Percentiles rank a stretch among this genome's conserved stretches.
phyloP scores from a whole-genome alignment of 192 early-diverging fungal species.

The Kappamyces sp. region DNA sequence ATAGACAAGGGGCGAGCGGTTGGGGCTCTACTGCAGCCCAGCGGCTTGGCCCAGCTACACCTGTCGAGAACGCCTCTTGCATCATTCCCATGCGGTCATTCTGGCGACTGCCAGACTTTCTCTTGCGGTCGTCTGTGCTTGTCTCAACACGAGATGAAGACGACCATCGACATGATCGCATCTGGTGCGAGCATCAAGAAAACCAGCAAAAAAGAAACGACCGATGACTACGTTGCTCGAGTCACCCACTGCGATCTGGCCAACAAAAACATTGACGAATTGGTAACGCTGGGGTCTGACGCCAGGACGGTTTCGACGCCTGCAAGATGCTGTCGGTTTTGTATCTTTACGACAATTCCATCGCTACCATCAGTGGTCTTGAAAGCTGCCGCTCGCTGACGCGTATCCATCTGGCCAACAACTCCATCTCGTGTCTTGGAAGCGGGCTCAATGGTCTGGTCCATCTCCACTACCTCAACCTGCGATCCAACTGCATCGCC shows the following conservation, averaged over 20 bases:
- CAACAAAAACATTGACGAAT: too few species aligned
- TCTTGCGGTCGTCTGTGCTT: too few species aligned
- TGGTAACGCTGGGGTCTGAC: too few species aligned
- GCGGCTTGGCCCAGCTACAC: too few species aligned
- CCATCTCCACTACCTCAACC: constrained; percentile 9
- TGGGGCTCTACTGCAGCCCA: too few species aligned
- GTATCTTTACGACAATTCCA: constrained; percentile 50
- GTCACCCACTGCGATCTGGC: constrained; percentile 1
- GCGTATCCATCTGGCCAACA: constrained; percentile 47
- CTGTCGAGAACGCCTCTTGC: too few species aligned
- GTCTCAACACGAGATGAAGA: not conserved
- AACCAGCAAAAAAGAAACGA: not conserved
- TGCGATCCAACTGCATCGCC: constrained; percentile 35
- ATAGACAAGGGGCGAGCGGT: too few species aligned
- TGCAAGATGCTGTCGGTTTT: constrained; percentile 24
- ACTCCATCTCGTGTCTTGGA: constrained; percentile 36
- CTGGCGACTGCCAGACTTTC: too few species aligned
- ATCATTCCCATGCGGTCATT: too few species aligned
- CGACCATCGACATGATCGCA: not conserved
- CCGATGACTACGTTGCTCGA: not conserved
- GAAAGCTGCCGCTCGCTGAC: constrained; percentile 25
- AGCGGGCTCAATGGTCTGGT: constrained; percentile 31
- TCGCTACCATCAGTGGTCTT: constrained; percentile 35
- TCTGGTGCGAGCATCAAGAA: not conserved
- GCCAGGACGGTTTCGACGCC: not conserved